A percentile compares a stretch with the other conserved stretches of the same genome.
These are phyloP conservation scores for Talaromyces proteolyticus DNA, from an alignment of 495 filamentous ascomycete species.

Conservation along the genomic window DNA sequence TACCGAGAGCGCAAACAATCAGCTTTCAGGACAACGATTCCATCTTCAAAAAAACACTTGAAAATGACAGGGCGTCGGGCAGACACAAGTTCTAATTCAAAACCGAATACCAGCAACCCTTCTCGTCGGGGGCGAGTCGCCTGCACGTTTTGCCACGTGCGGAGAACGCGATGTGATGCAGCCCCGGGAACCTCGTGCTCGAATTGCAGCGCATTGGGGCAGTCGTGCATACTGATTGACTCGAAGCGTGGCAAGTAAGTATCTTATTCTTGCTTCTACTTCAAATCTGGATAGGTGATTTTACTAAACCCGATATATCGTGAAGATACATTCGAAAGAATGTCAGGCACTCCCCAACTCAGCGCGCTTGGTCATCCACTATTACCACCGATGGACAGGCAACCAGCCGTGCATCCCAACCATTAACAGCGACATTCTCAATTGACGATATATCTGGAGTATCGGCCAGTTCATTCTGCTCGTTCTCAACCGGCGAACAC, in stretches of 20 bases:
- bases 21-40: background rate
- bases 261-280: too few species aligned
- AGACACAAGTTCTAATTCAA: background rate
- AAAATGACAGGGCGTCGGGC: background rate
- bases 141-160: slow-evolving; percentile 5
- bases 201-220: background rate
- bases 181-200: background rate
- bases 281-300: background rate
- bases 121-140: background rate
- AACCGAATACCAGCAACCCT: background rate
- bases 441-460: slow-evolving; percentile 2
- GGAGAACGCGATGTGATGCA: slow-evolving; percentile 3
- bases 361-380: background rate
- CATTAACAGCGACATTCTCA: slow-evolving; percentile 2
- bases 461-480: slow-evolving; percentile 1
- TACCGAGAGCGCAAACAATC: background rate
- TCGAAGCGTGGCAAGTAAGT: slow-evolving; percentile 3
- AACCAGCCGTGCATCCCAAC: background rate
- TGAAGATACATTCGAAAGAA: slow-evolving; percentile 5
- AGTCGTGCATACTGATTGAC: background rate
- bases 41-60: background rate
- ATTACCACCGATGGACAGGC: background rate
- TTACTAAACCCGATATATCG: background rate
- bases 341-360: background rate
- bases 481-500: background rate